Percentiles rank a stretch among this genome's conserved stretches.
These are phyloP conservation scores for Spathaspora passalidarum DNA, from an alignment of 805 yeast species.

Conservation along the genomic window DNA sequence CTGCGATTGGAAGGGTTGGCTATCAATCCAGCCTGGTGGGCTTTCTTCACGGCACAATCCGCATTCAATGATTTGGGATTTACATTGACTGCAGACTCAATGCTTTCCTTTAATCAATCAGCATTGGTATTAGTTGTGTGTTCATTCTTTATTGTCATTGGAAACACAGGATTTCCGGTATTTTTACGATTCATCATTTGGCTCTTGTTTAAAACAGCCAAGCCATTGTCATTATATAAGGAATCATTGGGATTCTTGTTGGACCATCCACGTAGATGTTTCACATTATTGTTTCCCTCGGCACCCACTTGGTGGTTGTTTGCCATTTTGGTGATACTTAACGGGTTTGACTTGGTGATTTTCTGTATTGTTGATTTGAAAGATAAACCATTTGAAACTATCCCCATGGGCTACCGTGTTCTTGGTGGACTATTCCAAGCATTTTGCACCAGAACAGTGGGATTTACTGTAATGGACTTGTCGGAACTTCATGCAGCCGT, in stretches of 20 bases:
- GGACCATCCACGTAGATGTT: conserved; percentile 97
- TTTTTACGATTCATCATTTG: conserved; percentile 78
- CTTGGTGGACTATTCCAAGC: conserved; percentile 89
- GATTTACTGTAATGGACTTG: conserved; percentile 72
- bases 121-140: conserved; percentile 62
- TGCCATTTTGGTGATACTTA: conserved; percentile 66
- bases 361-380: conserved; percentile 76
- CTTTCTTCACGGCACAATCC: conserved; percentile 75
- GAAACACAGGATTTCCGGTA: conserved; percentile 94
- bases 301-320: conserved; percentile 95
- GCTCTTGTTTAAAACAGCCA: conserved; percentile 66
- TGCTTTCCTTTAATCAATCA: conserved; percentile 62
- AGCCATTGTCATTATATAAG: conserved; percentile 56
- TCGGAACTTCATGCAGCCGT: conserved; percentile 80
- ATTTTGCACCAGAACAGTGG: conserved; percentile 91
- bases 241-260: conserved; percentile 84
- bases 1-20: conserved; percentile 51
- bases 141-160: conserved; percentile 76
- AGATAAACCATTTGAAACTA: conserved; percentile 45
- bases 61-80: conserved; percentile 84
- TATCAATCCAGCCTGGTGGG: conserved; percentile 88
- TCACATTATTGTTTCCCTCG: conserved; percentile 86
- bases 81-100: conserved; percentile 78
- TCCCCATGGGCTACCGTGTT: conserved; percentile 66
- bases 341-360: conserved; percentile 73